Evolutionary conservation across 2,329 filamentous ascomycete species (phyloP).

Genomic region (Aureobasidium sp.): DNA sequence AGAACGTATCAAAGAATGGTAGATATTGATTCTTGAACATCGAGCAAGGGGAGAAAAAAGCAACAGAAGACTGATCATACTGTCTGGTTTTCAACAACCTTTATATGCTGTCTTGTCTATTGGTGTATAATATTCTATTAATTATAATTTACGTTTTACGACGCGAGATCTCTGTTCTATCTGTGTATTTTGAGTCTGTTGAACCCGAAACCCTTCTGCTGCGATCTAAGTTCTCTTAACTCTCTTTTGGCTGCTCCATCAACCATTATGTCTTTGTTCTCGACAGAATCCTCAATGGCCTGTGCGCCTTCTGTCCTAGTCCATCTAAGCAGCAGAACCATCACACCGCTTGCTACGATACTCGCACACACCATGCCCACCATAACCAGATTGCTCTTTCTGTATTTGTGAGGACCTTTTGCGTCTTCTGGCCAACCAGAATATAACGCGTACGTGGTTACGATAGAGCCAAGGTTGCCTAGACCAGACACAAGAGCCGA

Average conservation of each 20-base stretch:
- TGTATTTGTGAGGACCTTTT: constrained; percentile 55
- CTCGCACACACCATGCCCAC: constrained; percentile 73
- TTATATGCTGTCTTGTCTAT: neutral
- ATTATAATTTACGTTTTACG: neutral
- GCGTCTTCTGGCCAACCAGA: constrained; percentile 75
- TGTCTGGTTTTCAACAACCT: neutral
- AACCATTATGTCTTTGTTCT: constrained; percentile 18
- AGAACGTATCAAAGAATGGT: neutral
- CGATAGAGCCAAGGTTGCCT: constrained; percentile 76
- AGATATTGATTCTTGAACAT: neutral
- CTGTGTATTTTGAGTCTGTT: constrained; percentile 1
- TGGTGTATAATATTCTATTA: neutral
- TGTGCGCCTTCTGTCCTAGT: constrained; percentile 19
- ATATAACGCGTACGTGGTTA: constrained; percentile 84
- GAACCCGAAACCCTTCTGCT: neutral
- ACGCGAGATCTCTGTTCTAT: neutral
- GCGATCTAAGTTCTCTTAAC: constrained; percentile 1
- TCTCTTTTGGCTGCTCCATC: constrained; percentile 34
- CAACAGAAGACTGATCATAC: too few relatives aligned
- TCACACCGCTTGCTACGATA: constrained; percentile 61
- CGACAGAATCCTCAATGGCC: constrained; percentile 16
- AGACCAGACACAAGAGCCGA: constrained; percentile 78
- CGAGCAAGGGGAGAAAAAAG: neutral
- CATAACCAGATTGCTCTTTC: constrained; percentile 80
- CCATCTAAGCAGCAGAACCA: constrained; percentile 54